These are phyloP conservation scores for Aschersonia sp. DNA, from an alignment of 2,329 filamentous ascomycete genomes.

Conservation along the genomic window DNA sequence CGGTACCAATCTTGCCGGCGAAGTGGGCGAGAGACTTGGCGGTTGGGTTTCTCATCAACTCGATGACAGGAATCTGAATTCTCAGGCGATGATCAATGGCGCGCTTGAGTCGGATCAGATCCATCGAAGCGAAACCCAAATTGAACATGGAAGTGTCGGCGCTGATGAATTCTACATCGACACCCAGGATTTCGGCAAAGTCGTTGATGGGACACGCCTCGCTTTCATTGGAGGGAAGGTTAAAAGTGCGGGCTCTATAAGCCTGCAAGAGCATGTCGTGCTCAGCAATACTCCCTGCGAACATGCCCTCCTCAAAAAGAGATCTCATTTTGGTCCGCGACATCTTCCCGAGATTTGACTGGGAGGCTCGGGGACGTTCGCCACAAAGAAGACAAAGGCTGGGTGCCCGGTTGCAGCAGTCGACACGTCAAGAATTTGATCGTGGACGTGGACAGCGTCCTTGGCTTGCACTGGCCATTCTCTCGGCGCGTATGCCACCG, in stretches of 20 bases:
- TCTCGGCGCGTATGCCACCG: constrained; percentile 18
- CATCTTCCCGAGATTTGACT: constrained; percentile 24
- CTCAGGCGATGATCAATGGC: constrained; percentile 8
- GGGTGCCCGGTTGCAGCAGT: background rate
- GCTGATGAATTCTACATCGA: constrained; percentile 2
- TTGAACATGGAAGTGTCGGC: constrained; percentile 14
- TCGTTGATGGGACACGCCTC: constrained; percentile 2
- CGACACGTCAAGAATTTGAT: constrained; percentile 1
- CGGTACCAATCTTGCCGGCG: background rate
- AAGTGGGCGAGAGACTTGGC: background rate
- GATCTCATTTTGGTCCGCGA: constrained; percentile 19
- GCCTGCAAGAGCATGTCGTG: background rate
- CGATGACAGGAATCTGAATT: constrained; percentile 16
- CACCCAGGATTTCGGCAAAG: background rate
- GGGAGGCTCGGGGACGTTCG: background rate
- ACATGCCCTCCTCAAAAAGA: constrained; percentile 3
- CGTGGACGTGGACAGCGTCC: background rate
- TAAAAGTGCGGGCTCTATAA: constrained; percentile 3
- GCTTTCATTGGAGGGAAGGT: constrained; percentile 6
- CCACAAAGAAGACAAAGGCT: constrained; percentile 1
- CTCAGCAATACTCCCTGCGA: background rate
- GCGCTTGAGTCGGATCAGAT: constrained; percentile 24
- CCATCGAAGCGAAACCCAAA: constrained; percentile 22
- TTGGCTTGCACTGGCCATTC: background rate
- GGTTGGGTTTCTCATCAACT: constrained; percentile 19